Base-by-base conservation (phyloP, 176 grass and related monocot species). In the Hyparrhenia diplandra region DNA sequence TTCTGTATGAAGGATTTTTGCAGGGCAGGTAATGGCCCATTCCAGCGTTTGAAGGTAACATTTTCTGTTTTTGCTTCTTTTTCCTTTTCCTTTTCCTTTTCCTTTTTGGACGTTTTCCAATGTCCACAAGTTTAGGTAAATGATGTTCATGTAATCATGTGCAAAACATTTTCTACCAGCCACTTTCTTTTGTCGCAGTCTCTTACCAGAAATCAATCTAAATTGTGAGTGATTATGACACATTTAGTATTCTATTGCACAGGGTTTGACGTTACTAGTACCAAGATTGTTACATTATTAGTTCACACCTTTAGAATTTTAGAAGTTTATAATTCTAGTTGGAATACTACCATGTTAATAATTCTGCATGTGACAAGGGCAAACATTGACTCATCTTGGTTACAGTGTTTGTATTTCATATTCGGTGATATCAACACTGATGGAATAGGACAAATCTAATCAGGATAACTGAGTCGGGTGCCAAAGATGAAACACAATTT, bases 1-100 rank as follows among this genome's bases (percentile, higher is more conserved):
- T 84, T 54, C n/a, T 65, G 28, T 78, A 29, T 27, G n/a, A 82
- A 98, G 90, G 90, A 86, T 66, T 95, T 89, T 45, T 92, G 75
- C 41, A 88, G 90, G 77, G 70, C 78, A 77, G 88, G 79, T 61
- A 92, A 98, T 78, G 90, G 83, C 62, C 92, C 81, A 63, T 76
- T 81, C 57, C 82, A 91, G 47, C 87, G 58, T 78, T 91, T 98
- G 60, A 85, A 90, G 92, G 96, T 98, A 85, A n/a, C 47, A 35
- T 64, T 74, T 83, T 16, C 12, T 88, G 35, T 79, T 43, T 70
- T 63, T 67, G 12, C 55, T 66, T 76, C 62, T 64, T 1, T 18
- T 34, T n/a, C n/a, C n/a, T n/a, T n/a, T n/a, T n/a, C n/a, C n/a
- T n/a, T n/a, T n/a, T n/a, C n/a, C n/a, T n/a, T 6, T 30, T 64